Evolutionary conservation across 2,329 filamentous ascomycete genomes (phyloP), one percentile per base, ranked within the genome.

Genomic region (Botrytis fragariae): DNA sequence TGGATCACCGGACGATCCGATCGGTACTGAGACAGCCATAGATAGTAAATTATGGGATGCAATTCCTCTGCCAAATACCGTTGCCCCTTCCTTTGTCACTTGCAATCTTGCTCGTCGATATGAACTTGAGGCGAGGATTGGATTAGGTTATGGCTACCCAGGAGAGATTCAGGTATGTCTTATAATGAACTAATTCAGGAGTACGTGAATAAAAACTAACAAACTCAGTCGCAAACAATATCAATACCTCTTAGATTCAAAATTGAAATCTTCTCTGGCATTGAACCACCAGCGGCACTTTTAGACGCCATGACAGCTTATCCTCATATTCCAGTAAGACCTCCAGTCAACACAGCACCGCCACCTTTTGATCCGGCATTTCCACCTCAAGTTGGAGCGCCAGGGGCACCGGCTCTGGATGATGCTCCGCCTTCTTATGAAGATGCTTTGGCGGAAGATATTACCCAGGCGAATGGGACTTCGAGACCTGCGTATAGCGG

Each of bases 391-490:
- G 82, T 90, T 59, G 85, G 86, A 51, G 81, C 82, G 14, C 78
- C 80, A 18, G 84, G 82, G 3, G 85, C 81, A 1, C 82, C 84
- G 29, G 80, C 81, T 0, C 85, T 88, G 76, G 91, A 93, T 45
- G 94, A 96, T 72, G 93, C 94, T n/a, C 95, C 95, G 29, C 95
- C 95, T 12, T 97, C 93, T 79, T 98, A 98, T 80, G 94, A 97
- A 82, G 95, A 98, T 82, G 94, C 94, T 20, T 91, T 98, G 83
- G 94, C 94, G 10, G 91, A 93, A 76, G 89, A 91, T 74, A 83
- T 96, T 75, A 82, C 85, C 0, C 93, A 93, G 1, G 89, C 94
- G 72, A 88, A 93, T 80, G 92, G 90, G 74, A 84, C 91, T 39
- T 57, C 65, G 16, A 86, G 94, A 78, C 89, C 91, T 42, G 90